Conservation (phyloP, 2,329 filamentous ascomycete genomes). For the Penicillium sp. region DNA sequence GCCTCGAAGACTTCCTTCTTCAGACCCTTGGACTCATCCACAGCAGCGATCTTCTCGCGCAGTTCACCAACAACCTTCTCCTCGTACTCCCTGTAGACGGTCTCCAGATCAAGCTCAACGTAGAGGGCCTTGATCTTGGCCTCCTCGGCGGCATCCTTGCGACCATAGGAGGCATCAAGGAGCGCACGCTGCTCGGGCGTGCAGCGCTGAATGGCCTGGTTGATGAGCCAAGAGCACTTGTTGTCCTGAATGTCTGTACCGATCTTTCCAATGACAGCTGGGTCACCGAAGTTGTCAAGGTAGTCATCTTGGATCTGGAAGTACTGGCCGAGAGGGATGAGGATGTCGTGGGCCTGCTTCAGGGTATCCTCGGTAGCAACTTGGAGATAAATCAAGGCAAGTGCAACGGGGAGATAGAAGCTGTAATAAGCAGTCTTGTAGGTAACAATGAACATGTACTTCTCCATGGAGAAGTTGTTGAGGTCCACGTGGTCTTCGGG, state of each 20-base stretch:
- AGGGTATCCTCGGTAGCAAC: constrained; percentile 87
- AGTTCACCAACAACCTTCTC: constrained; percentile 83
- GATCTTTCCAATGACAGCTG: constrained; percentile 94
- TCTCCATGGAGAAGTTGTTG: constrained; percentile 90
- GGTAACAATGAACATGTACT: constrained; percentile 95
- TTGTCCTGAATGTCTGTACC: constrained; percentile 99
- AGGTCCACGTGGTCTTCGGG: constrained; percentile 93
- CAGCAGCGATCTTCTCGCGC: constrained; percentile 68
- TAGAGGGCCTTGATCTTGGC: constrained; percentile 85
- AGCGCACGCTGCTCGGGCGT: constrained; percentile 83
- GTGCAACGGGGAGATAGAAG: constrained; percentile 95
- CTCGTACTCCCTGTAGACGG: constrained; percentile 85
- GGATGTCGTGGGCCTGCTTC: constrained; percentile 83
- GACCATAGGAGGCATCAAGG: constrained; percentile 90
- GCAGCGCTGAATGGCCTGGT: constrained; percentile 81
- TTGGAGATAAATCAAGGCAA: constrained; percentile 83
- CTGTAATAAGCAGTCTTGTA: constrained; percentile 99
- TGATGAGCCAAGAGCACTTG: constrained; percentile 98
- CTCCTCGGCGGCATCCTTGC: constrained; percentile 83
- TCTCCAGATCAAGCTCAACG: constrained; percentile 79
- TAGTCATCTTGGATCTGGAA: constrained; percentile 99
- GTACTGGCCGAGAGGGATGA: constrained; percentile 97
- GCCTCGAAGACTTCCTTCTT: constrained; percentile 88
- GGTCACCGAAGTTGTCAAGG: constrained; percentile 94
- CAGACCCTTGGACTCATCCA: constrained; percentile 85